Base-by-base conservation (phyloP, 352 stramenopile genomes). In the Thraustochytrium sp. region DNA sequence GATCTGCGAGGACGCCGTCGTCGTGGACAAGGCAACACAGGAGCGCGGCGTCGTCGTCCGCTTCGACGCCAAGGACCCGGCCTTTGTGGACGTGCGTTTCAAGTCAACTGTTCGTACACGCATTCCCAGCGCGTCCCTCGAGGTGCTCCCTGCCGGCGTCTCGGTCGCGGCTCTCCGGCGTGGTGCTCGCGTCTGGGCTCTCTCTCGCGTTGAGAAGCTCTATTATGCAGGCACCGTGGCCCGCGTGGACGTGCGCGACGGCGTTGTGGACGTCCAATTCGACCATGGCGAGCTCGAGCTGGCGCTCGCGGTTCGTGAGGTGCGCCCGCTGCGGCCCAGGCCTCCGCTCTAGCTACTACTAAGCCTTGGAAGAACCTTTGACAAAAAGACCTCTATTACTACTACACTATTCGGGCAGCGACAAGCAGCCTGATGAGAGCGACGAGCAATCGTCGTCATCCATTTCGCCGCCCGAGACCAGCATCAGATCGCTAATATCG, bases 11-110 rank as follows among this genome's bases (percentile, higher is more conserved):
- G 46, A 62, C 64, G 42, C 49, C 31, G 34, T 62, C 18, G 65
- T 77, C 11, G 34, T 77, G 8, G 49, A 77, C 31, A 77, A 77
- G 49, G 42, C 49, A 23, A 77, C 40, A 18, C 40, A 61, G 40
- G 13, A 77, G 46, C 29, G 34, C 13, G 65, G 65, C 46, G 64
- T 62, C 23, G 49, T 77, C 18, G 26, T 77, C n/a, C 65, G 65
- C 42, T 55, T 77, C 31, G 23, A 21, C 9, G 23, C 34, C n/a
- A n/a, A 23, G 34, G 65, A 77, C 13, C 49, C 42, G 1, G 8
- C 36, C 0, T n/a, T 55, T 34, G 49, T 77, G 42, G 65, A 77
- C 37, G 65, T 77, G 40, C 42, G 65, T 9, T 46, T 77, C n/a
- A 11, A 77, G 23, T 55, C 38, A 13, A 77, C 13, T 1, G 64